A percentile compares a stretch with the other conserved stretches of the same genome.
Conservation (phyloP, 352 stramenopile genomes). For the Phytophthora europaea region DNA sequence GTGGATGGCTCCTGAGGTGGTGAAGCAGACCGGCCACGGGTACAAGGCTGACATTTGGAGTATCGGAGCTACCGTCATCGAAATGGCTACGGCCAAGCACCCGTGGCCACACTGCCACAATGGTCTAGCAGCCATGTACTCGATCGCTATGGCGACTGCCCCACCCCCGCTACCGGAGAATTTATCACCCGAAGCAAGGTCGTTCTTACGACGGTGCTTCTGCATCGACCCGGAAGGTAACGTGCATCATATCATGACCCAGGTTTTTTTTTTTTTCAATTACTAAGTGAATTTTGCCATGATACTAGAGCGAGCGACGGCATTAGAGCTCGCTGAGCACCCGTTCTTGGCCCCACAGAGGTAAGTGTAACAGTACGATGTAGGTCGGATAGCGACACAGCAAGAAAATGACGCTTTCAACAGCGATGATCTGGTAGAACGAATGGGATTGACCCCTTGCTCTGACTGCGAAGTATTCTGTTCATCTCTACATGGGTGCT, state of each 20-base stretch:
- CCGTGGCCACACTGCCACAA: constrained; percentile 76
- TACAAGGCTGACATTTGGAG: constrained; percentile 88
- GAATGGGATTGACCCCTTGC: background rate
- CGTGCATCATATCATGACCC: background rate
- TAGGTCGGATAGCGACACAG: constrained; percentile 7
- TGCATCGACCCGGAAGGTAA: constrained; percentile 78
- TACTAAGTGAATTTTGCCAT: constrained; percentile 1
- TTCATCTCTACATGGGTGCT: too few species aligned
- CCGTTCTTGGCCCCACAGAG: constrained; percentile 54
- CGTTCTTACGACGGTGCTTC: constrained; percentile 77
- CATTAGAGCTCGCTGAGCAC: constrained; percentile 65
- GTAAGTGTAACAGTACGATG: constrained; percentile 39
- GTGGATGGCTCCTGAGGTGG: constrained; percentile 87
- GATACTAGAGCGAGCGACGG: constrained; percentile 69
- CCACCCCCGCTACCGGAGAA: constrained; percentile 64
- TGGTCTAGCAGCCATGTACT: constrained; percentile 72
- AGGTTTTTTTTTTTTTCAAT: background rate
- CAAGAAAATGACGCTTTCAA: background rate
- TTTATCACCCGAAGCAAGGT: constrained; percentile 57
- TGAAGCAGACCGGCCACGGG: constrained; percentile 78
- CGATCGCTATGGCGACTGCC: constrained; percentile 65
- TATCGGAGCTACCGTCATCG: constrained; percentile 82
- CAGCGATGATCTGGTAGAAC: constrained; percentile 1
- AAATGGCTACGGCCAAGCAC: constrained; percentile 84
- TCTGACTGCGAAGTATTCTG: background rate